Conservation (phyloP, 164 flowering plant genomes). For the Stephania cephalantha region DNA sequence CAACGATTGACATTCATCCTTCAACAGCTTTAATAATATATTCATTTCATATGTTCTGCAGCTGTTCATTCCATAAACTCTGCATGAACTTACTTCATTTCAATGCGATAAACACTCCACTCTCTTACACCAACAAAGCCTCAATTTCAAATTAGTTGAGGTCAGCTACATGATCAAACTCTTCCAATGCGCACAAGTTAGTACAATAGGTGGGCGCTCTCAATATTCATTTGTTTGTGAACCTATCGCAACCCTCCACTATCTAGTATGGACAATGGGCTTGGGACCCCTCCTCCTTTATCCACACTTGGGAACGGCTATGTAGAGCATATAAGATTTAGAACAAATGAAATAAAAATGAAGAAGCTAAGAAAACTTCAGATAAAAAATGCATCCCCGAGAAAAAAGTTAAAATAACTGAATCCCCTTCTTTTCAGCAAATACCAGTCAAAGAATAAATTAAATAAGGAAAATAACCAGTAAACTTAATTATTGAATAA, state of each 20-base stretch:
- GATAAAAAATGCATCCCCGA: neutral
- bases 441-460: no score
- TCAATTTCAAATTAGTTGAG: neutral
- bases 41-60: neutral
- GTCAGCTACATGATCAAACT: no score
- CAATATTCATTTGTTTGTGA: no score
- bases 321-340: no score
- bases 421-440: neutral
- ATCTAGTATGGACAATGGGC: no score
- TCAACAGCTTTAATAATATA: neutral
- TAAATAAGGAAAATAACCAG: neutral
- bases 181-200: no score
- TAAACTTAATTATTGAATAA: neutral
- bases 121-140: neutral
- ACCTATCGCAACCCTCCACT: no score
- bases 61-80: neutral
- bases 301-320: no score
- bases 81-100: no score
- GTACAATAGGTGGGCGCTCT: no score
- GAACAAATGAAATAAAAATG: no score
- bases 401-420: neutral
- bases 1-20: neutral
- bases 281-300: no score
- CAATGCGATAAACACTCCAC: neutral
- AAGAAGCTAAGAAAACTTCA: neutral